Evolutionary conservation across 768 basidiomycete genomes (phyloP).

Genomic region (Russula virescens): DNA sequence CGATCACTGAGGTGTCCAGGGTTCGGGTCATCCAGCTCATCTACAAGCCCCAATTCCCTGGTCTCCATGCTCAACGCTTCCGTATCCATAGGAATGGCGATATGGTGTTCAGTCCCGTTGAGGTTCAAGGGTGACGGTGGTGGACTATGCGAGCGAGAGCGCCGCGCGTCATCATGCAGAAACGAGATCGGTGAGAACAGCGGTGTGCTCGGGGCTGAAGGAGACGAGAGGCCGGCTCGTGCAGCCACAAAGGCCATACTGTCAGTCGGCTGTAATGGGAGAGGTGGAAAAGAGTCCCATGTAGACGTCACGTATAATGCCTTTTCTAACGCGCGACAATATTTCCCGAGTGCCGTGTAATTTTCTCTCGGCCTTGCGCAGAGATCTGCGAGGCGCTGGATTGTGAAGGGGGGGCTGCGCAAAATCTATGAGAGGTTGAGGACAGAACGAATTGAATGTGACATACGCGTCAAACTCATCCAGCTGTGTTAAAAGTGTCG

Average conservation of each 20-base stretch:
- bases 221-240: slow-evolving; percentile 41
- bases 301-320: slow-evolving; percentile 79
- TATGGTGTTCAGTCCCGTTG: slow-evolving; percentile 32
- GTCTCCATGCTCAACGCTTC: slow-evolving; percentile 34
- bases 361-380: slow-evolving; percentile 60
- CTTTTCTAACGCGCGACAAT: slow-evolving; percentile 81
- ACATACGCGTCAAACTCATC: slow-evolving; percentile 72
- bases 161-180: slow-evolving; percentile 75
- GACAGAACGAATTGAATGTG: slow-evolving; percentile 5
- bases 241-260: slow-evolving; percentile 29
- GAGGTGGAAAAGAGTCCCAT: slow-evolving; percentile 65
- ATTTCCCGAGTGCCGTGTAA: slow-evolving; percentile 79
- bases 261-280: slow-evolving; percentile 35
- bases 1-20: slow-evolving; percentile 82
- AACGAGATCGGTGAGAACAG: slow-evolving; percentile 86
- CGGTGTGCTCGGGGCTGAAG: slow-evolving; percentile 66
- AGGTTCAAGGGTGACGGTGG: slow-evolving; percentile 69
- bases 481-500: slow-evolving; percentile 53
- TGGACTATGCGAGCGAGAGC: slow-evolving; percentile 73
- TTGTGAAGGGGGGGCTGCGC: slow-evolving; percentile 74
- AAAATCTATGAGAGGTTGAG: not conserved
- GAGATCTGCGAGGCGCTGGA: slow-evolving; percentile 85
- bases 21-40: slow-evolving; percentile 78
- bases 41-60: slow-evolving; percentile 69
- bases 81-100: slow-evolving; percentile 29